Evolutionary conservation across 1,284 basidiomycete species (phyloP).

Genomic region (Bjerkandera adusta): DNA sequence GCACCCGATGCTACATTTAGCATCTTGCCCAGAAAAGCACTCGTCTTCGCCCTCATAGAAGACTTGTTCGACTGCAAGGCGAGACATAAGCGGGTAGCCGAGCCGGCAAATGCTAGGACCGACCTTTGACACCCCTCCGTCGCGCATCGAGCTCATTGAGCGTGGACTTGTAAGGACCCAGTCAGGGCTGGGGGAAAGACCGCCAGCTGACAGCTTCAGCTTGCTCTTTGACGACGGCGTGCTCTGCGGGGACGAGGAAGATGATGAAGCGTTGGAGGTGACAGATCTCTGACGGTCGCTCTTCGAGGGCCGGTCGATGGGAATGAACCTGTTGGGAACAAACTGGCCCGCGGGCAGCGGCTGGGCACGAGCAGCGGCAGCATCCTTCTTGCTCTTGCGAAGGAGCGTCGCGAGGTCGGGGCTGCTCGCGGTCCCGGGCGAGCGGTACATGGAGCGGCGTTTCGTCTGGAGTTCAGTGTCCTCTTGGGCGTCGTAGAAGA

Average conservation of each 20-base stretch:
- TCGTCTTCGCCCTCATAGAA: slow-evolving; percentile 73
- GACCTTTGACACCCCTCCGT: slow-evolving; percentile 42
- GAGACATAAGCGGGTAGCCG: no score
- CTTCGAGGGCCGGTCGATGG: neutral
- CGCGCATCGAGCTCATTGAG: slow-evolving; percentile 36
- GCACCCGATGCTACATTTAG: slow-evolving; percentile 57
- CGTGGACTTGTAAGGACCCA: slow-evolving; percentile 46
- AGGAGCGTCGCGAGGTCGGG: slow-evolving; percentile 85
- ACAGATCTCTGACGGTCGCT: slow-evolving; percentile 7
- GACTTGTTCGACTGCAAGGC: slow-evolving; percentile 50
- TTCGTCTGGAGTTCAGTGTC: slow-evolving; percentile 66
- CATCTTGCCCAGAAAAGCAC: slow-evolving; percentile 76
- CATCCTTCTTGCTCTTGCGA: slow-evolving; percentile 66
- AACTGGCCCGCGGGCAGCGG: slow-evolving; percentile 2
- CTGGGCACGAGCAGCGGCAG: slow-evolving; percentile 28
- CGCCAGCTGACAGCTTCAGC: slow-evolving; percentile 11
- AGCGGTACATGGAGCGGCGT: slow-evolving; percentile 81
- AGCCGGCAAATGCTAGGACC: no score
- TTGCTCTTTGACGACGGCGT: slow-evolving; percentile 12
- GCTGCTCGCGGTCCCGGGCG: slow-evolving; percentile 84
- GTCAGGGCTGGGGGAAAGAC: slow-evolving; percentile 38
- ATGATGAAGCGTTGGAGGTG: slow-evolving; percentile 7
- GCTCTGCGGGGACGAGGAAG: slow-evolving; percentile 4
- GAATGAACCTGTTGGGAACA: slow-evolving; percentile 16
- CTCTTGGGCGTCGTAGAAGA: slow-evolving; percentile 58